phyloP scores from a whole-genome alignment of 768 basidiomycete genomes.

The Myochromella boudieri region DNA sequence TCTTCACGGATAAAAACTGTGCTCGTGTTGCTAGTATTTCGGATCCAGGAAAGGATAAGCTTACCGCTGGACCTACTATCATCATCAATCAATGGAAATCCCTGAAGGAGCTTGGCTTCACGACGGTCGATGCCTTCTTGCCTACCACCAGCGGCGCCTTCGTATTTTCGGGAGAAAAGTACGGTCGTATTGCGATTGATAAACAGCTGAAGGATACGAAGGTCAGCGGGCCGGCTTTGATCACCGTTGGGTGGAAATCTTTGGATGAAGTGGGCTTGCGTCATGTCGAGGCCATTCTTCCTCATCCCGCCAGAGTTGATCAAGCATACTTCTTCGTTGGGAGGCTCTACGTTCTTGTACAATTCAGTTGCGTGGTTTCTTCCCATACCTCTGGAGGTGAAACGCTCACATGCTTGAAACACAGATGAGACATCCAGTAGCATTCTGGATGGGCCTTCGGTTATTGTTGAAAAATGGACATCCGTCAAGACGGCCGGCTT shows the following conservation, averaged over 20 bases:
- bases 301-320: not conserved
- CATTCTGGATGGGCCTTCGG: not conserved
- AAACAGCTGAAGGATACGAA: not conserved
- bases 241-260: not conserved
- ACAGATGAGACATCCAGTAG: not conserved
- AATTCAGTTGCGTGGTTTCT: not conserved
- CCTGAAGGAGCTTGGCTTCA: conserved; percentile 1
- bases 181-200: conserved; percentile 4
- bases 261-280: not conserved
- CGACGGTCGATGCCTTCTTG: conserved; percentile 3
- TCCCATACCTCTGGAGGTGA: not conserved
- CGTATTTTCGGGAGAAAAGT: conserved; percentile 4
- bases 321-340: conserved; percentile 6
- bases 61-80: not conserved
- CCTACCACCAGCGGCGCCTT: not conserved
- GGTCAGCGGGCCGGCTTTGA: not conserved
- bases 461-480: conserved; percentile 3
- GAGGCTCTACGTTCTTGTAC: not conserved
- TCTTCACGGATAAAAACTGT: conserved; percentile 3
- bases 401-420: not conserved
- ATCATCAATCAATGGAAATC: conserved; percentile 1
- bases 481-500: not conserved
- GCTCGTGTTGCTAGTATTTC: not conserved
- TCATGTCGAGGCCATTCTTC: not conserved
- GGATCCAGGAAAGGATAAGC: not conserved